Base-by-base conservation (phyloP, 208 protist species). In the Leishmania braziliensis region DNA sequence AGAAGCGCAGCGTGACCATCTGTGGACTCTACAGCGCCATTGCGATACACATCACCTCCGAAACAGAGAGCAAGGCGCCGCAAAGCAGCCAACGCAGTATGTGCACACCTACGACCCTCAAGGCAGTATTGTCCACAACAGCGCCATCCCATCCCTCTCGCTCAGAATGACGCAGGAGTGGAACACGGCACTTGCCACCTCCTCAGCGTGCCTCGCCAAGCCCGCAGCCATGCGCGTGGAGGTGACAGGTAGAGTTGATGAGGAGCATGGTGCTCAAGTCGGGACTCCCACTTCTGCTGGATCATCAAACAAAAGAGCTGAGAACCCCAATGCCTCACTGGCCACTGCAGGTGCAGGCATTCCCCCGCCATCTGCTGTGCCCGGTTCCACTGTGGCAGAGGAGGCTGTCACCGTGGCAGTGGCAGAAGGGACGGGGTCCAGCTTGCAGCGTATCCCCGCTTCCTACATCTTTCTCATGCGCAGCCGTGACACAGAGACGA, bases 391-490 rank as follows among this genome's bases (percentile, higher is more conserved):
- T 29, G 29, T 62, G 29, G 36, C 20, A 69, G 23, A 29, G 53
- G 39, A 48, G 43, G 5, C n/a, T 39, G 66, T 48, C 65, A 29
- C 70, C 53, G 60, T 46, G 43, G 53, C 33, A 23, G 16, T 62
- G 39, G 65, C 23, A 33, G 26, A 26, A 29, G 84, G 33, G 8
- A 51, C 63, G 18, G 81, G 33, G 5, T 65, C 26, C 29, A 54
- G n/a, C 78, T 58, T 73, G 26, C 58, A 69, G 29, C 72, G 65
- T 51, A 33, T 90, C 3, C 80, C 83, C 10, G 85, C 88, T 8
- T 88, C 88, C 8, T 77, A 79, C 71, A 83, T 91, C 70, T 89
- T 89, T 50, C 78, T 88, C 16, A 75, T 83, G 88, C 88, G 85
- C 10, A 85, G 78, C 12, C 78, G 78, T 48, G 88, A 88, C 66